phyloP scores from a whole-genome alignment of 177 flowering plant species.

The Vitis hybrid region DNA sequence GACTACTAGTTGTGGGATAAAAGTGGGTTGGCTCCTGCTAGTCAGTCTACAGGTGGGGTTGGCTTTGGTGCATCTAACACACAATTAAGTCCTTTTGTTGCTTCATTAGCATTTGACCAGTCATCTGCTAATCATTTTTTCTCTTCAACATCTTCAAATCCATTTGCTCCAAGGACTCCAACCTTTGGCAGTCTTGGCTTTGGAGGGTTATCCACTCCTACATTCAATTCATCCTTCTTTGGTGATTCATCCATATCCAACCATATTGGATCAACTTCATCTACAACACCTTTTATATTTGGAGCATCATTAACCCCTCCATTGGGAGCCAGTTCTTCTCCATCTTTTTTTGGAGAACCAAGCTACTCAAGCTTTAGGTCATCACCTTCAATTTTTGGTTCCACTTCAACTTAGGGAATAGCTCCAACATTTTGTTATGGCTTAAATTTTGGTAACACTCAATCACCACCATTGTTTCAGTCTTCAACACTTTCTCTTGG shows the following conservation, averaged over 20 bases:
- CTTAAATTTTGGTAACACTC: slow-evolving; percentile 50
- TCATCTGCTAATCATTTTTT: slow-evolving; percentile 60
- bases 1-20: no score
- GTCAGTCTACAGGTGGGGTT: slow-evolving; percentile 52
- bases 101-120: slow-evolving; percentile 62
- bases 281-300: slow-evolving; percentile 22
- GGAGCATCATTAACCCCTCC: no score
- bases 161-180: slow-evolving; percentile 60
- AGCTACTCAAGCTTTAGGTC: not conserved
- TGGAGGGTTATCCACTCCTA: slow-evolving; percentile 41
- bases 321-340: not conserved
- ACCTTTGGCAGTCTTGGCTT: slow-evolving; percentile 43
- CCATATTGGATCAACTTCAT: slow-evolving; percentile 53
- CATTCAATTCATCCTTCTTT: slow-evolving; percentile 60
- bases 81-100: slow-evolving; percentile 42
- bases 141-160: slow-evolving; percentile 57
- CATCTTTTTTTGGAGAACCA: slow-evolving; percentile 18
- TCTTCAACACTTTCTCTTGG: slow-evolving; percentile 35
- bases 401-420: slow-evolving; percentile 46
- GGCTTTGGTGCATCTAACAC: slow-evolving; percentile 47
- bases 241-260: slow-evolving; percentile 39
- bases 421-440: slow-evolving; percentile 42
- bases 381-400: slow-evolving; percentile 47
- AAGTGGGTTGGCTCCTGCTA: slow-evolving; percentile 64
- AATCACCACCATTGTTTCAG: slow-evolving; percentile 62